Conservation (phyloP, 2,329 filamentous ascomycete genomes). For the Aspergillus persii region DNA sequence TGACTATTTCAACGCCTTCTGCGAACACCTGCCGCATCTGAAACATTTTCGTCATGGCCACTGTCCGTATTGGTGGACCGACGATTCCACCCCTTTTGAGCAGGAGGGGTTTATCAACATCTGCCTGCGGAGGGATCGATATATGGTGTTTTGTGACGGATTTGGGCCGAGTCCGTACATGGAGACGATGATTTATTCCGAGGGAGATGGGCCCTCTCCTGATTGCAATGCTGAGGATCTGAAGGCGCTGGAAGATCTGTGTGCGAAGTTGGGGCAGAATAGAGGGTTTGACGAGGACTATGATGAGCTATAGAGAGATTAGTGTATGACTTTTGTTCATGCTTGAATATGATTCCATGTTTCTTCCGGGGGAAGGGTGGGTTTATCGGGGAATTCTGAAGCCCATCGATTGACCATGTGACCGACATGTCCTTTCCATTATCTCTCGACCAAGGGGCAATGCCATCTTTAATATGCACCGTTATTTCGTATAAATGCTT, state of each 20-base stretch:
- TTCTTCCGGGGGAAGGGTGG: too few species aligned
- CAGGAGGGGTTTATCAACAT: slow-evolving; percentile 14
- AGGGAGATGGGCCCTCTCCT: background rate
- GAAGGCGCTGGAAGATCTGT: slow-evolving; percentile 13
- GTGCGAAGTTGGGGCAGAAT: slow-evolving; percentile 17
- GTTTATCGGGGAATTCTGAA: too few species aligned
- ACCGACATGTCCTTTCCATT: background rate
- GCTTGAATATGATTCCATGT: too few species aligned
- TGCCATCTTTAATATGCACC: too few species aligned
- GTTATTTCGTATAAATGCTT: background rate
- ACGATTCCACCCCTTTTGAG: slow-evolving; percentile 21
- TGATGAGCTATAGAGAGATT: background rate
- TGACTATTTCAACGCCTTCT: slow-evolving; percentile 20
- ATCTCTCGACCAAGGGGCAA: too few species aligned
- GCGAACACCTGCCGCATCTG: slow-evolving; percentile 13
- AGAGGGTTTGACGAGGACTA: slow-evolving; percentile 7
- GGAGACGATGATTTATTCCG: slow-evolving; percentile 1
- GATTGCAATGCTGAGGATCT: slow-evolving; percentile 14
- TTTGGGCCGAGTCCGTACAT: slow-evolving; percentile 19
- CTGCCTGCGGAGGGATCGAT: slow-evolving; percentile 12
- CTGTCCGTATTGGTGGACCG: background rate
- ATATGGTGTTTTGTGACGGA: slow-evolving; percentile 21
- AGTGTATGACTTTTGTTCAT: too few species aligned
- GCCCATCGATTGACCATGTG: background rate
- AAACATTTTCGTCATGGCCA: slow-evolving; percentile 11